A percentile compares a stretch with the other conserved stretches of the same genome.
Evolutionary conservation across 1,139 yeast genomes (phyloP).

Genomic region (Candida freyschussii): DNA sequence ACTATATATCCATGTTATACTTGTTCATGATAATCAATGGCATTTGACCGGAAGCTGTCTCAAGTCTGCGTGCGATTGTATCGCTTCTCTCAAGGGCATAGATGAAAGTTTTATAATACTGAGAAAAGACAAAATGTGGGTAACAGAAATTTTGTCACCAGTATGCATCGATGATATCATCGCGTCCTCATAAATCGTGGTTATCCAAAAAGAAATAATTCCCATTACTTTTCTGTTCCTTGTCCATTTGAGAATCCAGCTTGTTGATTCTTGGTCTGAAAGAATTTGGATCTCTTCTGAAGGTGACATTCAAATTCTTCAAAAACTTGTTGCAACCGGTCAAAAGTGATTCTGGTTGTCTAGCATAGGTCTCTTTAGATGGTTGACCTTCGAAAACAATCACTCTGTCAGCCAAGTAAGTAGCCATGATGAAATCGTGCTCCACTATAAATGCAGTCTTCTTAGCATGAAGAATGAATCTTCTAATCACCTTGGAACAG

Average conservation of each 20-base stretch:
- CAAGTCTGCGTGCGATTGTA: too few species aligned
- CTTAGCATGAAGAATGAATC: constrained; percentile 92
- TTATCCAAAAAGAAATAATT: constrained; percentile 93
- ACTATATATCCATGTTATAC: too few species aligned
- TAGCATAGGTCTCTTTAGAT: constrained; percentile 76
- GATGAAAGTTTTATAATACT: too few species aligned
- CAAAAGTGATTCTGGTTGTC: constrained; percentile 83
- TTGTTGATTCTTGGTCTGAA: constrained; percentile 98
- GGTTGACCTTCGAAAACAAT: constrained; percentile 97
- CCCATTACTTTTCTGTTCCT: constrained; percentile 87
- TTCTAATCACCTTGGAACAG: constrained; percentile 96
- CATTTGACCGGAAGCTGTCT: too few species aligned
- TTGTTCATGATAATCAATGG: too few species aligned
- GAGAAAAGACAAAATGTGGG: too few species aligned
- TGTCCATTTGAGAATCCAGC: constrained; percentile 96
- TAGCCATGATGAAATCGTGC: constrained; percentile 99
- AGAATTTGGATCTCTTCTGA: constrained; percentile 97
- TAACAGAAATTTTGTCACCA: too few species aligned
- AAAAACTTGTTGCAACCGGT: constrained; percentile 97
- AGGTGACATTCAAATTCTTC: constrained; percentile 94
- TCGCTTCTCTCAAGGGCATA: too few species aligned
- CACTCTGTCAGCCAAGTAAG: constrained; percentile 96
- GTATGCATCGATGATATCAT: too few species aligned
- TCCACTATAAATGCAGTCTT: constrained; percentile 97
- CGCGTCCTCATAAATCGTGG: constrained; percentile 42